These are phyloP conservation scores for Lignosus rhinocerotis DNA, from an alignment of 1,284 basidiomycete genomes.

Conservation along the genomic window DNA sequence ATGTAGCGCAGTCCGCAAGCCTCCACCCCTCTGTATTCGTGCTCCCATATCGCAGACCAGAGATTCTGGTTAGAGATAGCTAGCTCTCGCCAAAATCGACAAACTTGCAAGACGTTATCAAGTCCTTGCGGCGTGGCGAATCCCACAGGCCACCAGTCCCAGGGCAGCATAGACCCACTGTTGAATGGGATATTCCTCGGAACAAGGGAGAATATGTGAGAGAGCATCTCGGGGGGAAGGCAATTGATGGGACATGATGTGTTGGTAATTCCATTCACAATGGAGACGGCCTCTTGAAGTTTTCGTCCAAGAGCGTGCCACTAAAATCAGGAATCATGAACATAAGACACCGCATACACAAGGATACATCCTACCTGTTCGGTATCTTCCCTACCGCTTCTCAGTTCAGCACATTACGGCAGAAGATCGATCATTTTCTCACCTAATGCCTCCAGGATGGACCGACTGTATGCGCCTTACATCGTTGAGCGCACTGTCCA, in stretches of 20 bases:
- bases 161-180: too few relatives aligned
- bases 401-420: too few relatives aligned
- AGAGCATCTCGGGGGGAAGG: neutral
- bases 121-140: neutral
- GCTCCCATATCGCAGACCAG: neutral
- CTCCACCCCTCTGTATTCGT: neutral
- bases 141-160: too few relatives aligned
- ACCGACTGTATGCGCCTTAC: too few relatives aligned
- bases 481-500: too few relatives aligned
- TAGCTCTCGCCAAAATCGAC: neutral
- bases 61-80: neutral
- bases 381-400: too few relatives aligned
- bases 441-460: too few relatives aligned
- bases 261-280: neutral
- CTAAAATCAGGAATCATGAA: too few relatives aligned
- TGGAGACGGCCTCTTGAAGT: neutral
- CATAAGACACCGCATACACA: too few relatives aligned
- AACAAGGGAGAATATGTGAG: neutral
- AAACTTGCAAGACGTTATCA: neutral
- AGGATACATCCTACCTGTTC: too few relatives aligned
- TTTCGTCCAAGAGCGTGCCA: neutral
- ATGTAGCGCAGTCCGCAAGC: neutral
- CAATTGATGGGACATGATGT: neutral
- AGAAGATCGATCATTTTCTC: too few relatives aligned
- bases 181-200: neutral